Conservation (phyloP, 208 protist species). For the Acanthamoeba lenticulata region DNA sequence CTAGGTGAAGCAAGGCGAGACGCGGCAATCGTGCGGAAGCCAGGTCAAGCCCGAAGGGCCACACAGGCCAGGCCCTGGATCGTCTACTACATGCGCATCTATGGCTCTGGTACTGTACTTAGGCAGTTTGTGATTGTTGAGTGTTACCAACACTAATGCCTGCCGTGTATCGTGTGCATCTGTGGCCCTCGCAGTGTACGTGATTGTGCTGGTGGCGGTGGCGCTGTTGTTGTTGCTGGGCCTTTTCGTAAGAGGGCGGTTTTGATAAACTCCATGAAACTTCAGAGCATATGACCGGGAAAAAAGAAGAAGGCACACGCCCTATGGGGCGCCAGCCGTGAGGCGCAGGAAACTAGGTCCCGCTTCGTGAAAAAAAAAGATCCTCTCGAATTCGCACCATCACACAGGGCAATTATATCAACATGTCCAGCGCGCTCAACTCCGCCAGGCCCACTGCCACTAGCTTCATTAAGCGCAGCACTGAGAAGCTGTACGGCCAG, state of each 20-base stretch:
- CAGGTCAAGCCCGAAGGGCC: not conserved
- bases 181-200: not conserved
- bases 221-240: not conserved
- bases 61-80: not conserved
- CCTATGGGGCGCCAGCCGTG: not conserved
- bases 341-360: not conserved
- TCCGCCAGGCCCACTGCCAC: constrained; percentile 10
- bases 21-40: not conserved
- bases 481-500: constrained; percentile 21
- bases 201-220: not conserved
- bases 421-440: constrained; percentile 28
- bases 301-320: not conserved
- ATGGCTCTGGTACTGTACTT: not conserved
- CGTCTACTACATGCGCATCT: not conserved
- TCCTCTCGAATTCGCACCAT: not conserved
- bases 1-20: not conserved
- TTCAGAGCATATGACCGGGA: not conserved
- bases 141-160: too few relatives aligned
- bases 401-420: too few relatives aligned
- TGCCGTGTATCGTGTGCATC: not conserved
- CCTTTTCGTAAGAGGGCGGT: not conserved
- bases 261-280: not conserved
- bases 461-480: not conserved
- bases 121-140: too few relatives aligned
- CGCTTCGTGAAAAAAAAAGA: too few relatives aligned